Percentiles rank a stretch among this genome's conserved stretches.
phyloP scores from a whole-genome alignment of 2,329 filamentous ascomycete species.

The Chaetomium globosum region DNA sequence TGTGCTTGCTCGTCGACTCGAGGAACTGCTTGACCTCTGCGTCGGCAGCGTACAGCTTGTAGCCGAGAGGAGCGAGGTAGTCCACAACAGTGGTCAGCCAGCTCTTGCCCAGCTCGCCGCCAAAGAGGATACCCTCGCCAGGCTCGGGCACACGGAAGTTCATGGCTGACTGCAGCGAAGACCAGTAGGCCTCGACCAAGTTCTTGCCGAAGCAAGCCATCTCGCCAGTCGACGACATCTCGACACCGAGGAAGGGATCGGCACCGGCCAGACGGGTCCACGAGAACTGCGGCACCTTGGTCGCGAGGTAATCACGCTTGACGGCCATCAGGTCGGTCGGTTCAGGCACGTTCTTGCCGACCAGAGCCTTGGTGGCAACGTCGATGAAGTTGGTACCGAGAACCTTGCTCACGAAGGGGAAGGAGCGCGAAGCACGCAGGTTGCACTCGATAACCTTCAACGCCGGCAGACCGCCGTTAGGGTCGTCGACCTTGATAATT shows the following conservation, averaged over 20 bases:
- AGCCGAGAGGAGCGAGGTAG: constrained; percentile 84
- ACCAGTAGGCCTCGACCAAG: constrained; percentile 96
- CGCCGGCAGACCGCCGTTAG: constrained; percentile 71
- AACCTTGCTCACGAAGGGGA: constrained; percentile 98
- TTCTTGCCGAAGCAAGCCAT: constrained; percentile 99
- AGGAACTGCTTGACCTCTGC: constrained; percentile 79
- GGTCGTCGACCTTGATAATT: constrained; percentile 88
- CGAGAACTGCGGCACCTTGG: constrained; percentile 98
- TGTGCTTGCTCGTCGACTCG: constrained; percentile 68
- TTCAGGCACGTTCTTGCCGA: constrained; percentile 80
- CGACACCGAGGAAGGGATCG: constrained; percentile 95
- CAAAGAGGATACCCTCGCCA: constrained; percentile 92
- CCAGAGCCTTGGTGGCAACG: constrained; percentile 87
- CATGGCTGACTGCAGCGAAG: constrained; percentile 94
- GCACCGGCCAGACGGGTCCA: constrained; percentile 98
- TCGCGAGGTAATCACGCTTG: constrained; percentile 89
- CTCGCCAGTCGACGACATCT: constrained; percentile 96
- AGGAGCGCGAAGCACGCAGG: constrained; percentile 92
- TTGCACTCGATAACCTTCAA: constrained; percentile 99
- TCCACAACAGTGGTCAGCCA: constrained; percentile 80
- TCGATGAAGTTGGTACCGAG: constrained; percentile 97
- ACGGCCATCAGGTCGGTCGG: constrained; percentile 84
- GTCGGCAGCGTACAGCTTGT: constrained; percentile 90
- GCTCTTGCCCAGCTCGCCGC: constrained; percentile 74
- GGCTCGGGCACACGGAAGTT: constrained; percentile 97